These are phyloP conservation scores for Dunaliella primolecta DNA, from an alignment of 139 green algal genomes.

Conservation along the genomic window DNA sequence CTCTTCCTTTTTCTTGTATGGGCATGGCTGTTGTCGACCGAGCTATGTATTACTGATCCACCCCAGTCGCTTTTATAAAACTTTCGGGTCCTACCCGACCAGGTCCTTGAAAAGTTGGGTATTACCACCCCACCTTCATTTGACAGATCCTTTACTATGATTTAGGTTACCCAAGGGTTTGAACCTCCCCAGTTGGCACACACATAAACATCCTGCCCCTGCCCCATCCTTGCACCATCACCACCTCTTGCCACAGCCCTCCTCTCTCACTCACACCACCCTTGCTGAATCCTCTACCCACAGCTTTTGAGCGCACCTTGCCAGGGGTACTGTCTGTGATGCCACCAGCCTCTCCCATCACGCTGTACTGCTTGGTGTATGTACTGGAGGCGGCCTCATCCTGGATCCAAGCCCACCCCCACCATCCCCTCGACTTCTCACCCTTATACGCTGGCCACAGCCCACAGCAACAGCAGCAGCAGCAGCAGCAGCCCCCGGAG, in stretches of 20 bases:
- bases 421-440: conserved; percentile 3
- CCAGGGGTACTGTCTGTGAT: neutral
- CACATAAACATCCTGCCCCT: too few species aligned
- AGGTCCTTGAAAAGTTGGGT: too few species aligned
- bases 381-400: neutral
- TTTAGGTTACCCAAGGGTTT: too few species aligned
- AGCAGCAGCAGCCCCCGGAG: neutral
- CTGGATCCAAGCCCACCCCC: neutral
- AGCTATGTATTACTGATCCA: too few species aligned
- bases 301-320: neutral
- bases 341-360: neutral
- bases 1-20: too few species aligned
- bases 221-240: too few species aligned
- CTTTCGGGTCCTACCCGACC: too few species aligned
- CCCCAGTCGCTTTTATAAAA: too few species aligned
- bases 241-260: neutral
- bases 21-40: too few species aligned
- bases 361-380: conserved; percentile 4
- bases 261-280: neutral
- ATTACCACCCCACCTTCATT: too few species aligned
- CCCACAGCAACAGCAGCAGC: neutral
- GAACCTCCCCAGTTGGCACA: too few species aligned
- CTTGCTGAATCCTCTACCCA: neutral
- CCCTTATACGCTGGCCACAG: neutral
- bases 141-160: too few species aligned